A percentile compares a stretch with the other conserved stretches of the same genome.
phyloP scores from a whole-genome alignment of 1,284 basidiomycete genomes.

The Apiotrichum brassicae region DNA sequence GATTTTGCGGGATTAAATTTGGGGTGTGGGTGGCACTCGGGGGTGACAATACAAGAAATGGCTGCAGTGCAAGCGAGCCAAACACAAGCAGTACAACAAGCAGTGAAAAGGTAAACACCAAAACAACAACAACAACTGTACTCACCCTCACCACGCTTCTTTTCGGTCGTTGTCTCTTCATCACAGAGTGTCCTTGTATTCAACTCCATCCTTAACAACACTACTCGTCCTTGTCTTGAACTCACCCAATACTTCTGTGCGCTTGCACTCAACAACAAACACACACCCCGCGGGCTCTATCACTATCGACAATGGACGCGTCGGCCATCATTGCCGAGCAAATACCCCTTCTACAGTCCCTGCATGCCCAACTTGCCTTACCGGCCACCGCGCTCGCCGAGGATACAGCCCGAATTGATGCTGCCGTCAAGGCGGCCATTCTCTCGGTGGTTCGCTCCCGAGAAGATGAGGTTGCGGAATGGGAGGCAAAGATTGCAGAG shows the following conservation, averaged over 20 bases:
- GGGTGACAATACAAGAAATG: too few relatives aligned
- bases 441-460: constrained; percentile 32
- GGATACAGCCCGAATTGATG: constrained; percentile 37
- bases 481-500: constrained; percentile 32
- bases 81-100: background rate
- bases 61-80: too few relatives aligned
- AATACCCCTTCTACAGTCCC: constrained; percentile 32
- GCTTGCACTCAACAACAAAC: background rate
- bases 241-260: too few relatives aligned
- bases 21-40: too few relatives aligned
- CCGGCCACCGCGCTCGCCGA: constrained; percentile 29
- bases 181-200: too few relatives aligned
- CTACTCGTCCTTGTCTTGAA: too few relatives aligned
- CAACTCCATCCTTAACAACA: too few relatives aligned
- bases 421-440: constrained; percentile 36
- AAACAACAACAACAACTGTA: background rate
- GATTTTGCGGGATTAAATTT: constrained; percentile 12
- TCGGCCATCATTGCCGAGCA: constrained; percentile 41
- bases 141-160: background rate
- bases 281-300: background rate
- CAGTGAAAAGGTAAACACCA: too few relatives aligned
- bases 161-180: constrained; percentile 3
- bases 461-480: constrained; percentile 39
- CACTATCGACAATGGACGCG: constrained; percentile 21
- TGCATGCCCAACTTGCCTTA: constrained; percentile 38